phyloP scores from a whole-genome alignment of 2,329 filamentous ascomycete genomes.

The Endoconidiophora laricicola region DNA sequence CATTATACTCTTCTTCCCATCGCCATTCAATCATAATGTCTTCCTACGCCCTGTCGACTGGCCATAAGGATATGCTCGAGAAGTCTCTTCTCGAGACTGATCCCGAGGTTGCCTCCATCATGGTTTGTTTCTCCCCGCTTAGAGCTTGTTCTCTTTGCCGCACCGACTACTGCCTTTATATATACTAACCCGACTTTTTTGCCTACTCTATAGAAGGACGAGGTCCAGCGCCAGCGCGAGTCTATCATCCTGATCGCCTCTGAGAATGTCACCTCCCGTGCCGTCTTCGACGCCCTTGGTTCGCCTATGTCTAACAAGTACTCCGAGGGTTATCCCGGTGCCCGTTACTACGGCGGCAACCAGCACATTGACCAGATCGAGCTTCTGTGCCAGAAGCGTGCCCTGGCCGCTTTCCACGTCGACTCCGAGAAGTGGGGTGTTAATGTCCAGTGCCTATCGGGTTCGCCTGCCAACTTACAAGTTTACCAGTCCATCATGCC shows the following conservation, averaged over 20 bases:
- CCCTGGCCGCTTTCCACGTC: constrained; percentile 77
- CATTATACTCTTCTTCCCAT: constrained; percentile 3
- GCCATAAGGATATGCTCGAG: constrained; percentile 70
- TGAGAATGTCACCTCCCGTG: constrained; percentile 96
- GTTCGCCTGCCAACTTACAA: constrained; percentile 91
- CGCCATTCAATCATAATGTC: constrained; percentile 22
- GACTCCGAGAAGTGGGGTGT: constrained; percentile 89
- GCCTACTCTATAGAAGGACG: constrained; percentile 47
- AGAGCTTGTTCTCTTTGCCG: background rate
- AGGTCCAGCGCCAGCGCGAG: constrained; percentile 93
- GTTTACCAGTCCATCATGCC: constrained; percentile 97
- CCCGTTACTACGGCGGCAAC: constrained; percentile 97
- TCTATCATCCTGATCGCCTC: constrained; percentile 98
- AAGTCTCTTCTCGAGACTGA: constrained; percentile 83
- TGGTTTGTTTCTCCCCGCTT: constrained; percentile 41
- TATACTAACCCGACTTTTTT: constrained; percentile 8
- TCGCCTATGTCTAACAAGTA: constrained; percentile 98
- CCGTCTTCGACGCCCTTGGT: constrained; percentile 93
- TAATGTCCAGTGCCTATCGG: constrained; percentile 89
- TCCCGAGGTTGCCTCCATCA: constrained; percentile 88
- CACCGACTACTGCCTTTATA: background rate
- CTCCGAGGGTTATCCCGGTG: constrained; percentile 95
- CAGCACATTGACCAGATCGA: constrained; percentile 97
- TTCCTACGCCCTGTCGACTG: constrained; percentile 34
- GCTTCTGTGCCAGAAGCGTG: constrained; percentile 84